A percentile compares a stretch with the other conserved stretches of the same genome.
These are phyloP conservation scores for Trichosanthes truncata DNA, from an alignment of 306 rosid genomes.

Conservation along the genomic window DNA sequence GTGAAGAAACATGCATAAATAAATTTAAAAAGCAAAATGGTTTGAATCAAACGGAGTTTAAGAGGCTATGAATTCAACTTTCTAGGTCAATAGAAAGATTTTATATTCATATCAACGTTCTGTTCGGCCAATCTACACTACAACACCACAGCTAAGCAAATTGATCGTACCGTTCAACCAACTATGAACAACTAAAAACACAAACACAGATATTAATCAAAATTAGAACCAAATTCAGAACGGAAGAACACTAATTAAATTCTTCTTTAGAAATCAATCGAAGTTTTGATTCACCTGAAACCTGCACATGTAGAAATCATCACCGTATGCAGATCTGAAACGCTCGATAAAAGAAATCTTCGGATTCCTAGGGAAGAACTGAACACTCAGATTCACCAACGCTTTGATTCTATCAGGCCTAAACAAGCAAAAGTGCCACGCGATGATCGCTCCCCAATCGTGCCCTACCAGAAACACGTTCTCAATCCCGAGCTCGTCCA, in stretches of 20 bases:
- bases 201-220: neutral
- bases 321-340: slow-evolving; percentile 33
- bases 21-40: no score
- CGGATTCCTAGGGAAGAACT: slow-evolving; percentile 22
- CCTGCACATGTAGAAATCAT: slow-evolving; percentile 52
- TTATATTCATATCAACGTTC: neutral
- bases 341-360: slow-evolving; percentile 18
- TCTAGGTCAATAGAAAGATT: neutral
- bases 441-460: neutral
- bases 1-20: no score
- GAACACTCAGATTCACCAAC: slow-evolving; percentile 51
- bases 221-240: no score
- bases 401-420: neutral
- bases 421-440: neutral
- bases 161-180: neutral
- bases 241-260: neutral
- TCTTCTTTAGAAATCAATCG: neutral
- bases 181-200: neutral
- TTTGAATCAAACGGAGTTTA: neutral
- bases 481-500: slow-evolving; percentile 12
- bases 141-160: neutral
- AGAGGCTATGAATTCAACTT: neutral
- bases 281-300: slow-evolving; percentile 34
- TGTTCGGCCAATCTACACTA: no score
- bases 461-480: slow-evolving; percentile 47